These are phyloP conservation scores for Kwoniella mangroviensis DNA, from an alignment of 768 basidiomycete genomes.

Conservation along the genomic window DNA sequence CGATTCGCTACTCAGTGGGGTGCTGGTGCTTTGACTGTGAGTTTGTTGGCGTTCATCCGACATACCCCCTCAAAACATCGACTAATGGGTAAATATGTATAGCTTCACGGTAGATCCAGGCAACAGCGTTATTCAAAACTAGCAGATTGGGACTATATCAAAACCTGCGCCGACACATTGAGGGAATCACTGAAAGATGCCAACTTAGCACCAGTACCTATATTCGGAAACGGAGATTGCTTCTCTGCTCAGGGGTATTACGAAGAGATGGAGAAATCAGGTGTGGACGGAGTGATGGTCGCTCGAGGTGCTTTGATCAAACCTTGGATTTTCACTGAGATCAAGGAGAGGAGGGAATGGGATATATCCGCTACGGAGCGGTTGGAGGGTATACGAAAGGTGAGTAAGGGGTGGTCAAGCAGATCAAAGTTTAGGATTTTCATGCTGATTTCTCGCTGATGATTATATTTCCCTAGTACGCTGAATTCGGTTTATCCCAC, in stretches of 20 bases:
- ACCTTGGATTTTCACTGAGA: constrained; percentile 81
- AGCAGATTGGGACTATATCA: constrained; percentile 95
- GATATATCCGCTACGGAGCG: constrained; percentile 86
- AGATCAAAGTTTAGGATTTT: not conserved
- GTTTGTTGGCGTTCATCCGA: constrained; percentile 38
- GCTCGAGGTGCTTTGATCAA: constrained; percentile 95
- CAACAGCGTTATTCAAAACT: constrained; percentile 92
- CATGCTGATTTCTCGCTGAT: not conserved
- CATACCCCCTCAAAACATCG: constrained; percentile 47
- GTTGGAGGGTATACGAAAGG: constrained; percentile 76
- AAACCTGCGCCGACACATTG: constrained; percentile 79
- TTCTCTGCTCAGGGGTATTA: constrained; percentile 69
- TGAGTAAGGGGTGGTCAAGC: constrained; percentile 53
- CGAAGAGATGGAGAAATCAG: constrained; percentile 65
- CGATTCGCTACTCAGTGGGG: constrained; percentile 67
- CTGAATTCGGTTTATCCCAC: constrained; percentile 79
- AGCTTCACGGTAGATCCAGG: constrained; percentile 95
- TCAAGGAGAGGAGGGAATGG: constrained; percentile 91
- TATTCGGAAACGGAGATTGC: constrained; percentile 95
- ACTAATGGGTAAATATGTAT: constrained; percentile 60
- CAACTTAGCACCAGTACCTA: constrained; percentile 74
- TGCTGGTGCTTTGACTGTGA: constrained; percentile 64
- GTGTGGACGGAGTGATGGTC: constrained; percentile 95
- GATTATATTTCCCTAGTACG: constrained; percentile 64
- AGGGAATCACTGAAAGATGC: constrained; percentile 60